Conservation (phyloP, 257 asterid genomes). For the Fraxinus anomala region DNA sequence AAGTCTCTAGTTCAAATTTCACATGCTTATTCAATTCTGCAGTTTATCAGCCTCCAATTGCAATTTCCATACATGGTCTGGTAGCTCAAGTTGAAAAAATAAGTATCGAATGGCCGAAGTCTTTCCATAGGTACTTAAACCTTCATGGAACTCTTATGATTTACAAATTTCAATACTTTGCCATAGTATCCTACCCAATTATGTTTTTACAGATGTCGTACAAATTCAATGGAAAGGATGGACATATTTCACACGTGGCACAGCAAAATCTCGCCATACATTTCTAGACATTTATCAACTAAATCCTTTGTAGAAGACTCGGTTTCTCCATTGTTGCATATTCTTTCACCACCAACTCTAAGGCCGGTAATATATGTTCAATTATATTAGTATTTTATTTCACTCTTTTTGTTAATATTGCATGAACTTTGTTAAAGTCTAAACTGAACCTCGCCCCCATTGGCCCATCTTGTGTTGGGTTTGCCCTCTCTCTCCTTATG, state of each 20-base stretch:
- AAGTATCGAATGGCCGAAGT: conserved; percentile 91
- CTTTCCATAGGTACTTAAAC: conserved; percentile 70
- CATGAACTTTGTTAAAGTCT: conserved; percentile 3
- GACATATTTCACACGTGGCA: conserved; percentile 81
- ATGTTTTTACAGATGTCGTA: conserved; percentile 56
- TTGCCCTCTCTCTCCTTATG: too few species aligned
- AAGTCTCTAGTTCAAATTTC: conserved; percentile 21
- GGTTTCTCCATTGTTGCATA: conserved; percentile 74
- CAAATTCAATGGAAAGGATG: conserved; percentile 63
- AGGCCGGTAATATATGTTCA: conserved; percentile 68
- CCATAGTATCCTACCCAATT: conserved; percentile 25
- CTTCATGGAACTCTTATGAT: conserved; percentile 20
- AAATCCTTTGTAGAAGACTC: conserved; percentile 81
- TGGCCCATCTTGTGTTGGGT: not conserved
- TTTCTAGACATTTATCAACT: conserved; percentile 87
- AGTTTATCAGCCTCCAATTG: conserved; percentile 90
- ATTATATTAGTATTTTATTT: conserved; percentile 15
- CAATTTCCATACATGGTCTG: conserved; percentile 63
- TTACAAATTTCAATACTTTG: conserved; percentile 1
- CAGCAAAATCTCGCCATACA: conserved; percentile 62
- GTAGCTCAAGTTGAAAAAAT: conserved; percentile 78
- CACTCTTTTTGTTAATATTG: conserved; percentile 14
- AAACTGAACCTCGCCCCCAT: not conserved
- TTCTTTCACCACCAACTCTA: conserved; percentile 80
- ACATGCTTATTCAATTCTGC: conserved; percentile 35